Evolutionary conservation across 2,329 filamentous ascomycete species (phyloP).

Genomic region (Colletotrichum sp.): DNA sequence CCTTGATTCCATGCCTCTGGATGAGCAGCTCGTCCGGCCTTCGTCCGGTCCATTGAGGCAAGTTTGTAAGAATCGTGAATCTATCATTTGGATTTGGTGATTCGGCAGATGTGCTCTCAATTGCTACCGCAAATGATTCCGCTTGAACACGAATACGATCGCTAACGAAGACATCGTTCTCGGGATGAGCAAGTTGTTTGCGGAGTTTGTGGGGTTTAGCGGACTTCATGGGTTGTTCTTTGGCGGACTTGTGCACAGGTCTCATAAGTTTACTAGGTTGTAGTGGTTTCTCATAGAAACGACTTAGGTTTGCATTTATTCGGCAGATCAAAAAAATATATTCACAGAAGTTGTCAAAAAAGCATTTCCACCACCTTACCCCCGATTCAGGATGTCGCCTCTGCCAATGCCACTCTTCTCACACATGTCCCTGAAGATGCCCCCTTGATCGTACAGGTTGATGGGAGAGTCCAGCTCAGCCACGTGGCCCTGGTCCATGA

Average conservation of each 20-base stretch:
- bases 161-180: neutral
- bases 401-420: slow-evolving; percentile 42
- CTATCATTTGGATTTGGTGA: neutral
- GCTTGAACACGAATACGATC: neutral
- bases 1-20: rapidly evolving
- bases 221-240: neutral
- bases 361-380: rapidly evolving
- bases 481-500: slow-evolving; percentile 74
- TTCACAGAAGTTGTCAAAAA: neutral
- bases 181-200: neutral
- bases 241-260: neutral
- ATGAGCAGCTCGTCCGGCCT: neutral
- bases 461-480: slow-evolving; percentile 69
- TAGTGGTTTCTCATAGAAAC: neutral
- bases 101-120: neutral
- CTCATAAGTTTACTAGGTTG: neutral
- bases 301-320: neutral
- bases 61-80: neutral
- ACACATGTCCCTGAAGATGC: slow-evolving; percentile 72
- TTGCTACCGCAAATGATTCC: neutral
- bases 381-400: slow-evolving; percentile 44
- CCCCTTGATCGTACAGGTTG: slow-evolving; percentile 62
- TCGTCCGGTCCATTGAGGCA: neutral
- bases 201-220: neutral
- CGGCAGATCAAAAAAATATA: neutral